Evolutionary conservation across 352 stramenopile species (phyloP).

Genomic region (Globisporangium alternatum): DNA sequence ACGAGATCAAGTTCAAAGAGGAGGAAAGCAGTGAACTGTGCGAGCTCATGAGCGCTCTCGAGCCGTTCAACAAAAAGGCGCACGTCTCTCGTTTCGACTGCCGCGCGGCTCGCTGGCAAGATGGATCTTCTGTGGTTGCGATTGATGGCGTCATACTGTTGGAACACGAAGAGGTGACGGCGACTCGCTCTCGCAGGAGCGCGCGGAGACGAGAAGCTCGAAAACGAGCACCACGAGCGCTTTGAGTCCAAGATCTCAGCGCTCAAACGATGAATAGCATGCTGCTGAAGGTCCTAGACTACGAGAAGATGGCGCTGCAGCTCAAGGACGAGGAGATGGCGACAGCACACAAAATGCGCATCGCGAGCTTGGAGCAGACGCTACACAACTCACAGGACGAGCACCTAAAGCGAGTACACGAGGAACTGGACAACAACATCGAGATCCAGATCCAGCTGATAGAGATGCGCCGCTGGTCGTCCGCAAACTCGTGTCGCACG

Average conservation of each 20-base stretch:
- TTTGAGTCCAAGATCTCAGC: conserved; percentile 44
- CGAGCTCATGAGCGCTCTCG: conserved; percentile 67
- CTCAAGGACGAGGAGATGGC: conserved; percentile 62
- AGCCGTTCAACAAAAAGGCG: conserved; percentile 78
- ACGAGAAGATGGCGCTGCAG: conserved; percentile 60
- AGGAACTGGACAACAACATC: conserved; percentile 69
- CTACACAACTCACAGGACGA: conserved; percentile 61
- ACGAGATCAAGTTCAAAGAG: conserved; percentile 86
- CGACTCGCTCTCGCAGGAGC: conserved; percentile 6
- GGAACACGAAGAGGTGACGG: conserved; percentile 24
- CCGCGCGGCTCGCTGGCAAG: conserved; percentile 27
- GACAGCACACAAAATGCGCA: conserved; percentile 62
- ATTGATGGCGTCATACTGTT: conserved; percentile 27
- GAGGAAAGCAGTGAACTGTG: conserved; percentile 70
- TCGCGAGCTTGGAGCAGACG: conserved; percentile 49
- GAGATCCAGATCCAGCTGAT: conserved; percentile 65
- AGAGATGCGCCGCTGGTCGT: conserved; percentile 49
- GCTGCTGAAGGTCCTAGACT: conserved; percentile 71
- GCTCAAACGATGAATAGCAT: conserved; percentile 69
- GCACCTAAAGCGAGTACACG: conserved; percentile 53
- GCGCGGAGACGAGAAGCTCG: conserved; percentile 18
- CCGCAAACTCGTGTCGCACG: conserved; percentile 43
- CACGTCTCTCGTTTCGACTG: conserved; percentile 60
- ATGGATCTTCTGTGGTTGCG: conserved; percentile 23
- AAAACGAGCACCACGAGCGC: conserved; percentile 50